phyloP scores from a whole-genome alignment of 208 protist species.

The Crithidia bombi region DNA sequence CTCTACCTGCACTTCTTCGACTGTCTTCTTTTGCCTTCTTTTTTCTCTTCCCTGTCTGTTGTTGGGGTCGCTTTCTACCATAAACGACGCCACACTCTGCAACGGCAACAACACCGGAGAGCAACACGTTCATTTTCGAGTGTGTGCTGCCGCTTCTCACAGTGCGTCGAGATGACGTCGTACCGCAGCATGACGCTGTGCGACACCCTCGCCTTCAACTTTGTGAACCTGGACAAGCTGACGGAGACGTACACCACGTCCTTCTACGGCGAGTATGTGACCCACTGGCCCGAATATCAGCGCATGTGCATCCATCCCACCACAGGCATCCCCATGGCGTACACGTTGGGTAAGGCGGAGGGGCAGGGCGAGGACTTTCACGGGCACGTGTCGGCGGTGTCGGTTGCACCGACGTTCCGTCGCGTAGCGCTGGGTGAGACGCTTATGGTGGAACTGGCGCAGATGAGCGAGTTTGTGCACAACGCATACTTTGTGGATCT shows the following conservation, averaged over 20 bases:
- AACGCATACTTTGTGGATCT: constrained; percentile 99
- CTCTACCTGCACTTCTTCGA: no score
- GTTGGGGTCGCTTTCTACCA: background rate
- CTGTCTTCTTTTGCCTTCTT: background rate
- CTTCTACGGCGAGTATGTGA: constrained; percentile 98
- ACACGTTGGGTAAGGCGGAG: constrained; percentile 98
- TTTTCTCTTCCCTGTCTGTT: background rate
- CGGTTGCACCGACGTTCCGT: constrained; percentile 97
- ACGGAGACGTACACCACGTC: constrained; percentile 97
- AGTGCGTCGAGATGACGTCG: constrained; percentile 84
- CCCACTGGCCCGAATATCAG: constrained; percentile 97
- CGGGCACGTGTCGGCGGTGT: constrained; percentile 99
- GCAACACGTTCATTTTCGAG: no score
- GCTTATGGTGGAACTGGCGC: constrained; percentile 96
- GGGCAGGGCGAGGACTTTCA: constrained; percentile 95
- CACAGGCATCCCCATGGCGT: constrained; percentile 94
- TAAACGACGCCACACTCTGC: background rate
- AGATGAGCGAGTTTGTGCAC: constrained; percentile 83
- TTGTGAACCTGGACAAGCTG: constrained; percentile 96
- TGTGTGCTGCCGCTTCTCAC: no score
- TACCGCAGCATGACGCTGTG: constrained; percentile 90
- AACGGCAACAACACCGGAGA: background rate
- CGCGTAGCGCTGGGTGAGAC: constrained; percentile 94
- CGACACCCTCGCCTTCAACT: constrained; percentile 97
- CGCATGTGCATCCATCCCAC: constrained; percentile 89